Base-by-base conservation (phyloP, 768 basidiomycete species). In the Leccinellum albellum region DNA sequence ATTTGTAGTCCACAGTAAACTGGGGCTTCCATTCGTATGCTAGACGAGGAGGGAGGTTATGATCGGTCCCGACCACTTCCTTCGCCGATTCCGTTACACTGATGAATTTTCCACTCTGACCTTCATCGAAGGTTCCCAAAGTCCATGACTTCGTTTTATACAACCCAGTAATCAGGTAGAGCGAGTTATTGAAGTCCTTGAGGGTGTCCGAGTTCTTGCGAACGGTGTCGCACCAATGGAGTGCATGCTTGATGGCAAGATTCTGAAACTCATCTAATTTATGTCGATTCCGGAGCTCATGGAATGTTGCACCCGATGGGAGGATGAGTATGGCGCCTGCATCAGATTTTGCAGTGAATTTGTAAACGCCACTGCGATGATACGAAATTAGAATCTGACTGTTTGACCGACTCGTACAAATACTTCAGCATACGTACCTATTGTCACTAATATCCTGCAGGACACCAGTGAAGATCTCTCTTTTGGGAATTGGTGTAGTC, bases 81-180 rank as follows among this genome's bases (percentile, higher is more conserved):
- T 50, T 13, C 15, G 33, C 15, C 7, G 15, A 35, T 35, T 35
- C 6, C 15, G 8, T 35, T 35, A 50, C 32, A n/a, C 6, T 6
- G 23, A 56, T 31, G 10, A 46, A 2, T 15, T 4, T 24, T 20
- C 2, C 31, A 12, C 6, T n/a, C 17, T 3, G 7, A 0, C 50
- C 31, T 3, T 42, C 29, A 5, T 44, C 4, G n/a, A 58, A 60
- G 17, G 58, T 28, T 1, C 21, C 58, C 21, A 60, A 32, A 6
- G 26, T 8, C 51, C 55, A 60, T 5, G 26, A 33, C 2, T 20
- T 2, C 4, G 58, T 53, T 50, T 50, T 49, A 45, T 56, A 57
- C 10, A 40, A 0, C 9, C 58, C 58, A 1, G 58, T 60, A 20
- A 60, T 15, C 24, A 60, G 29, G 33, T 60, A 60, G 26, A 60